These are phyloP conservation scores for Rhododendron williamsianum DNA, from an alignment of 148 eudicot species.

Conservation along the genomic window DNA sequence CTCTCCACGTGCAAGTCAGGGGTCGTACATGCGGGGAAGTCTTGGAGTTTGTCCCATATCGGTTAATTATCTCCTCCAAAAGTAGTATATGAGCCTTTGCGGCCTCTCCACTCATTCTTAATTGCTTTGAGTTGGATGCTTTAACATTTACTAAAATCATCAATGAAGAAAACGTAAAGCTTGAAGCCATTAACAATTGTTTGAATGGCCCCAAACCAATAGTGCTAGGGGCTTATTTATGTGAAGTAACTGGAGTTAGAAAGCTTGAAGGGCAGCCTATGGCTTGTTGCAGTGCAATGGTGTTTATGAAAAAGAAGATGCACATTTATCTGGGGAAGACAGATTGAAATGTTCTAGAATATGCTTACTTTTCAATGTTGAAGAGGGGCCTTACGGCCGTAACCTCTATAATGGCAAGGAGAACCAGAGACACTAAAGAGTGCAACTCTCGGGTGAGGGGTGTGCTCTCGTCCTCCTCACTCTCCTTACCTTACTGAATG, in stretches of 20 bases:
- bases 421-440: not conserved
- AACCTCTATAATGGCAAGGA: not conserved
- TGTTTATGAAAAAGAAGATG: too few relatives aligned
- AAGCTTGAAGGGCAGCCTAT: not conserved
- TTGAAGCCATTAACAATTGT: not conserved
- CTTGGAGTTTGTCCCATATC: too few relatives aligned
- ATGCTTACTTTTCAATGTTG: not conserved
- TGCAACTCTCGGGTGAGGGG: too few relatives aligned
- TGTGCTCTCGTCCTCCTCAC: too few relatives aligned
- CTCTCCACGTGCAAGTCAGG: too few relatives aligned
- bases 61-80: too few relatives aligned
- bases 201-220: not conserved
- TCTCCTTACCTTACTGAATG: too few relatives aligned
- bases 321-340: not conserved
- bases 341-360: not conserved
- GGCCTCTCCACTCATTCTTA: too few relatives aligned
- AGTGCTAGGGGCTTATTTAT: not conserved
- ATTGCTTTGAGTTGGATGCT: too few relatives aligned
- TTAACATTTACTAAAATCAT: not conserved
- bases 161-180: not conserved
- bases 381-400: not conserved
- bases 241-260: not conserved
- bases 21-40: too few relatives aligned
- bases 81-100: too few relatives aligned
- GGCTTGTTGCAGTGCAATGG: too few relatives aligned